Evolutionary conservation across 805 yeast genomes (phyloP).

Genomic region (Yamadazyma scolyti): DNA sequence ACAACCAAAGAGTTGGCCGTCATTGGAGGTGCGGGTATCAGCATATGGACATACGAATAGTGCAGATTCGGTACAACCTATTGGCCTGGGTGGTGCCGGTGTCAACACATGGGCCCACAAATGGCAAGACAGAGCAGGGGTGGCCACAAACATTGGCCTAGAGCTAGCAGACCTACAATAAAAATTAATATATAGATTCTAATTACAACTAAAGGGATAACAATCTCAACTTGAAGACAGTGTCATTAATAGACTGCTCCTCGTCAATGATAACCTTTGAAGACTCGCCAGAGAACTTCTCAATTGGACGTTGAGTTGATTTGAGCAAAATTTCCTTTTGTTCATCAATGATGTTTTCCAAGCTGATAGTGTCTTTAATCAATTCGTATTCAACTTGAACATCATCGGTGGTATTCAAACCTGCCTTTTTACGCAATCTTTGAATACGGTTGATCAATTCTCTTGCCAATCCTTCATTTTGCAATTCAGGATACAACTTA

Average conservation of each 20-base stretch:
- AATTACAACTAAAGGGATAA: slow-evolving; percentile 64
- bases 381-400: slow-evolving; percentile 80
- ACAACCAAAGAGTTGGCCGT: slow-evolving; percentile 33
- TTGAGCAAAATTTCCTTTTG: slow-evolving; percentile 72
- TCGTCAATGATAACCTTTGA: slow-evolving; percentile 72
- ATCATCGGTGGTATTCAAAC: slow-evolving; percentile 92
- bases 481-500: slow-evolving; percentile 80
- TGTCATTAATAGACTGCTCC: slow-evolving; percentile 74
- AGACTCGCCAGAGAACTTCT: slow-evolving; percentile 37
- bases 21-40: slow-evolving; percentile 83
- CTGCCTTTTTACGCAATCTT: slow-evolving; percentile 94
- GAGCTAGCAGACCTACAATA: no score
- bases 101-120: no score
- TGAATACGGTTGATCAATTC: slow-evolving; percentile 96
- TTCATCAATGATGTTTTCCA: slow-evolving; percentile 56
- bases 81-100: no score
- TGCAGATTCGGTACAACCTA: no score
- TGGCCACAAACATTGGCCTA: no score
- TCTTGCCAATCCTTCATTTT: slow-evolving; percentile 93
- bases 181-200: no score
- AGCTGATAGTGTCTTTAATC: slow-evolving; percentile 59
- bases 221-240: slow-evolving; percentile 73
- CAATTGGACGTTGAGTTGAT: slow-evolving; percentile 67
- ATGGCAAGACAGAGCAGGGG: no score
- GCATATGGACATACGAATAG: slow-evolving; percentile 45